Base-by-base conservation (phyloP, 495 filamentous ascomycete genomes). In the Annulohypoxylon maeteangense region DNA sequence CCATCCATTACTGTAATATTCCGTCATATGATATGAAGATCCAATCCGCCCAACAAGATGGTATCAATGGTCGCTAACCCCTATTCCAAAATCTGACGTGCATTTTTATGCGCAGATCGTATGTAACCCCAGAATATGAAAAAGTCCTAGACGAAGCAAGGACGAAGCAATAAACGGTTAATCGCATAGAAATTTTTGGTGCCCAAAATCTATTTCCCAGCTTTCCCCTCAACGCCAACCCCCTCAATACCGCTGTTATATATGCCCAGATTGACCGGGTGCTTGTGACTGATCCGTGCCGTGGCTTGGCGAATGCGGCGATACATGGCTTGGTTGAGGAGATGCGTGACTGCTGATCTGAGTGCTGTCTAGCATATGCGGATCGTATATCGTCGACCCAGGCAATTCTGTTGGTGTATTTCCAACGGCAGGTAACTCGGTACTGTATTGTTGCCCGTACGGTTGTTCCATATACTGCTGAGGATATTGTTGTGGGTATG, bases 401-500 rank as follows among this genome's bases (percentile, higher is more conserved):
- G 75, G 65, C 18, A 76, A 58, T 31, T 78, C 75, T 20, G 68
- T 65, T 16, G 68, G 70, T 12, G 62, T 40, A 14, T 60, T 69
- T 23, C 62, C 69, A 8, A 38, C 29, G n/a, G 48, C 65, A 5
- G 75, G 56, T 1, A 78, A 42, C 32, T 78, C 75, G 11, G 65
- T 62, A 31, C 62, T 70, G 34, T 72, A 72, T 22, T 31, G 56
- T 32, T 73, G 72, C 3, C 65, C 50, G 23, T 72, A 68, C 10
- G 53, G 71, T 18, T 65, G 67, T n/a, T n/a, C n/a, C 7, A 40
- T 7, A 29, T 74, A 74, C 27, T 68, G 74, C 12, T 74, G 71
- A 12, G 68, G 57, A 18, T 76, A 76, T 32, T 48, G 62, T 32
- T 67, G 70, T 50, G 44, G 44, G 14, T 67, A 74, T 44, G 34